Conservation (phyloP, 768 basidiomycete genomes). For the Boletus bicolor region DNA sequence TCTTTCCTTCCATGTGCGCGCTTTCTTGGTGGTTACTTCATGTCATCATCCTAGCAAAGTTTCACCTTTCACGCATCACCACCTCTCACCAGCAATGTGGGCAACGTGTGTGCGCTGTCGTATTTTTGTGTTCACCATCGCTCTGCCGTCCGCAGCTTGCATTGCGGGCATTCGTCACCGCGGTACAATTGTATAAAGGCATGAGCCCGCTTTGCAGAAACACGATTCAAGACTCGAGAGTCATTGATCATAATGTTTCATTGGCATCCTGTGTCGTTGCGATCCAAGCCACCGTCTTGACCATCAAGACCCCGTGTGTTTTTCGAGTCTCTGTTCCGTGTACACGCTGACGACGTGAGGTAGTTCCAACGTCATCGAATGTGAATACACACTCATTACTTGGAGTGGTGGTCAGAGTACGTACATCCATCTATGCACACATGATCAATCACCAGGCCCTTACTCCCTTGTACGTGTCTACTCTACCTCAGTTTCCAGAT, state of each 20-base stretch:
- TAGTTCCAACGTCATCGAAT: background rate
- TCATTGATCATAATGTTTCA: background rate
- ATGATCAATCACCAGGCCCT: constrained; percentile 26
- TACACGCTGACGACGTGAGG: background rate
- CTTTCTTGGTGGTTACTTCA: background rate
- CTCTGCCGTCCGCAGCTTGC: background rate
- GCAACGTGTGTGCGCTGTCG: background rate
- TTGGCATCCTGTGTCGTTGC: background rate
- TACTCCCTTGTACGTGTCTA: constrained; percentile 51
- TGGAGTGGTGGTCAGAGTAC: background rate
- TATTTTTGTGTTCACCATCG: background rate
- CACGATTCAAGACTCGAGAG: background rate
- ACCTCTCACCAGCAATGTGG: background rate
- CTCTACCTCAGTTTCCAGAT: background rate
- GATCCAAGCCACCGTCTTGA: background rate
- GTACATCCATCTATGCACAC: background rate
- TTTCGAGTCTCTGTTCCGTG: background rate
- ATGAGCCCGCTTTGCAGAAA: background rate
- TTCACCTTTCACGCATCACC: background rate
- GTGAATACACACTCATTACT: background rate
- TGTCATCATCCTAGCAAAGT: background rate
- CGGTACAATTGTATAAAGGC: background rate
- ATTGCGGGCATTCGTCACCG: background rate
- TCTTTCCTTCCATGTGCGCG: background rate
- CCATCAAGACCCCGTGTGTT: background rate